Percentiles rank a stretch among this genome's conserved stretches.
phyloP scores from a whole-genome alignment of 441 rosid genomes.

The Adansonia grandidieri region DNA sequence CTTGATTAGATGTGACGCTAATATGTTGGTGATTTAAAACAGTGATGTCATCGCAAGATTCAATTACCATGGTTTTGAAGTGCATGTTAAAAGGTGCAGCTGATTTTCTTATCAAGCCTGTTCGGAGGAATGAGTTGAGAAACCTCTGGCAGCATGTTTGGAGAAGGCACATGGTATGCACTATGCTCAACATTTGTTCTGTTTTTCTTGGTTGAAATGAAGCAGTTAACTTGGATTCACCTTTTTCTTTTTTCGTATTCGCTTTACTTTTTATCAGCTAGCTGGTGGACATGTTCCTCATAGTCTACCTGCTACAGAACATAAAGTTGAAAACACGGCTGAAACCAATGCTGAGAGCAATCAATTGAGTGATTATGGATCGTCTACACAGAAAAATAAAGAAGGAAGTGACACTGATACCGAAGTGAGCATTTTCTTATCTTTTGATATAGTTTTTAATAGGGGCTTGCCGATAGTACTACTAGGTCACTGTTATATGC shows the following conservation, averaged over 20 bases:
- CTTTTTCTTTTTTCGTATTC: not conserved
- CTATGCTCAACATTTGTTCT: not conserved
- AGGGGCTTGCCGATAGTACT: not conserved
- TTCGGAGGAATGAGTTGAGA: slow-evolving; percentile 79
- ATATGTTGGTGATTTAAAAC: slow-evolving; percentile 13
- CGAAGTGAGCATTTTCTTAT: slow-evolving; percentile 47
- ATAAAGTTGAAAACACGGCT: slow-evolving; percentile 47
- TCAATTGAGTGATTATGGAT: slow-evolving; percentile 52
- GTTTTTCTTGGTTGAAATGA: slow-evolving; percentile 8
- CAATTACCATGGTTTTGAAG: slow-evolving; percentile 68
- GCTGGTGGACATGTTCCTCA: slow-evolving; percentile 45
- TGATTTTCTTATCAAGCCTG: slow-evolving; percentile 83
- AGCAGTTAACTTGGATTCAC: slow-evolving; percentile 19
- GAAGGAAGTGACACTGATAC: slow-evolving; percentile 39
- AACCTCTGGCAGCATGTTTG: slow-evolving; percentile 42
- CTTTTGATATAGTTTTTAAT: not conserved
- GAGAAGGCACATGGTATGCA: slow-evolving; percentile 64
- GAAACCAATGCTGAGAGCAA: slow-evolving; percentile 29
- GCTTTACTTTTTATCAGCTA: slow-evolving; percentile 41
- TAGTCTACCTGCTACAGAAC: slow-evolving; percentile 45
- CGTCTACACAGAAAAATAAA: slow-evolving; percentile 44
- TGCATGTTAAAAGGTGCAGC: slow-evolving; percentile 88
- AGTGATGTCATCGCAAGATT: slow-evolving; percentile 90
- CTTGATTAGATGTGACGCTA: slow-evolving; percentile 19
- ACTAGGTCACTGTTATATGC: not conserved